Evolutionary conservation across 768 basidiomycete genomes (phyloP).

Genomic region (Pleurotus ostreatus): DNA sequence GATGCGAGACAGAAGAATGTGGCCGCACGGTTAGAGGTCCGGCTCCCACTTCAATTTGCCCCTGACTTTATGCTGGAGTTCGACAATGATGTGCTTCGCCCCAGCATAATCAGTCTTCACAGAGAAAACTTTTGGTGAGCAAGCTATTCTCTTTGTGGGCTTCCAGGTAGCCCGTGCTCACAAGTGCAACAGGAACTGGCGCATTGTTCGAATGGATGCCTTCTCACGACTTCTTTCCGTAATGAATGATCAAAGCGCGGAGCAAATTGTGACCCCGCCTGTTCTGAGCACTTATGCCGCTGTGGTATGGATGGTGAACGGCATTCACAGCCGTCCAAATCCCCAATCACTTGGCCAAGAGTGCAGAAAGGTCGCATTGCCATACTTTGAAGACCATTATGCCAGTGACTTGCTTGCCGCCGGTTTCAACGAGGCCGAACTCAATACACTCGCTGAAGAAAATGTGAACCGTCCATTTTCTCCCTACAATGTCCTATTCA

Average conservation of each 20-base stretch:
- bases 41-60: neutral
- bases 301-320: neutral
- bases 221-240: neutral
- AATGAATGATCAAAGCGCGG: neutral
- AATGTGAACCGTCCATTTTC: neutral
- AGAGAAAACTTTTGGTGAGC: neutral
- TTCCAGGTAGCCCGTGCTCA: neutral
- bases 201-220: neutral
- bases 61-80: neutral
- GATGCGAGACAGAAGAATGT: neutral
- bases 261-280: neutral
- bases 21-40: conserved; percentile 1
- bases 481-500: neutral
- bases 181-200: neutral
- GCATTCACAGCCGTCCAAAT: neutral
- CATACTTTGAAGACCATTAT: neutral
- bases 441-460: neutral
- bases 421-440: neutral
- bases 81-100: neutral
- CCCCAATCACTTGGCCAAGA: neutral
- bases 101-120: neutral
- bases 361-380: neutral
- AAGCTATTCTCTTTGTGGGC: neutral
- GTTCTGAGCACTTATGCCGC: neutral
- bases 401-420: neutral